A percentile compares a stretch with the other conserved stretches of the same genome.
These are phyloP conservation scores for Benincasa hispida DNA, from an alignment of 306 rosid species.

Conservation along the genomic window DNA sequence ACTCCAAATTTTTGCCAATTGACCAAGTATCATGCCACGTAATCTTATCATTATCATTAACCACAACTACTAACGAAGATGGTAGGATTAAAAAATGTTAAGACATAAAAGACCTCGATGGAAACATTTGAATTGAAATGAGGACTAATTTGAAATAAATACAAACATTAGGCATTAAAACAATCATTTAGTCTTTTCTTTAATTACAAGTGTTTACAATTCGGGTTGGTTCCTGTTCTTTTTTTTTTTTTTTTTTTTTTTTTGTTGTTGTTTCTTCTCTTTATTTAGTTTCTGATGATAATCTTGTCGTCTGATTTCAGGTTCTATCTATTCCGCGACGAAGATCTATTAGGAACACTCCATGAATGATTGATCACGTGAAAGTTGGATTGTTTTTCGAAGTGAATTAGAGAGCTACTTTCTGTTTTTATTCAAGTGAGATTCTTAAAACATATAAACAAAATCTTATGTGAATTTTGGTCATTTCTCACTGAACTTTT, in stretches of 20 bases:
- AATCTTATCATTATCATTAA: too few species aligned
- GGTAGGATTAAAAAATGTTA: too few species aligned
- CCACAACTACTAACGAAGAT: too few species aligned
- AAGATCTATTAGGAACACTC: slow-evolving; percentile 39
- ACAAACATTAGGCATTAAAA: not conserved
- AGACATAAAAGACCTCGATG: not conserved
- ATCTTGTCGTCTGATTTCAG: slow-evolving; percentile 10
- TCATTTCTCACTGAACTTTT: not conserved
- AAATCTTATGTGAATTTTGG: not conserved
- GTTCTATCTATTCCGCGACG: slow-evolving; percentile 37
- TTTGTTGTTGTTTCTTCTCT: not conserved
- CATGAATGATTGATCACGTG: slow-evolving; percentile 25
- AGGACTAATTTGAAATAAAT: not conserved
- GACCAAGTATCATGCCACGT: too few species aligned
- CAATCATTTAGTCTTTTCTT: not conserved
- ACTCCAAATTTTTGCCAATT: too few species aligned
- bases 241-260: not conserved
- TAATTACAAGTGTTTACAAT: not conserved
- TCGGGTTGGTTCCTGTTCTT: not conserved
- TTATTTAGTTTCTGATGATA: not conserved
- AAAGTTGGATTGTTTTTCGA: not conserved
- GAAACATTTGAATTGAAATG: not conserved
- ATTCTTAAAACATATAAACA: not conserved
- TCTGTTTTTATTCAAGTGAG: not conserved
- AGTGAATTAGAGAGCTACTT: not conserved